Base-by-base conservation (phyloP, 495 filamentous ascomycete genomes). In the Articulospora tetracladia region DNA sequence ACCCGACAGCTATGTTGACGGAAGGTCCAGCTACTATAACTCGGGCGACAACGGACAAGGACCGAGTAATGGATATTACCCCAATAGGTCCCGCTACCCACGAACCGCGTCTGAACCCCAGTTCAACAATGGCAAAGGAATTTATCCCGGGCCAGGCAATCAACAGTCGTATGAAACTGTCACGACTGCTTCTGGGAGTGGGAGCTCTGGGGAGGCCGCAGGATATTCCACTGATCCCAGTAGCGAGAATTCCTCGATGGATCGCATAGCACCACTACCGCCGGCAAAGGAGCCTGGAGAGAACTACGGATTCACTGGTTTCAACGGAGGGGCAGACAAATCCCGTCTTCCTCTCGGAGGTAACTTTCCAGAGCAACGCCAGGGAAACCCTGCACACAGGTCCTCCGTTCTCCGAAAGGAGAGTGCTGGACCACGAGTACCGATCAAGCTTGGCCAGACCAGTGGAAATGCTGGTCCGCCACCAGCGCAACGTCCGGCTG, bases 221-320 rank as follows among this genome's bases (percentile, higher is more conserved):
- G 87, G 84, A n/a, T 90, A 92, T 68, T 87, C 86, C 46, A 95
- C 90, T 30, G 91, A 97, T 63, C 92, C 91, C 1, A 95, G 89
- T 70, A 94, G 90, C 59, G 85, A 95, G 60, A 95, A 96, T 73
- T 95, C 90, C 74, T 95, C 90, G 3, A 80, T 93, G 56, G 91
- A 96, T 62, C 86, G 89, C 53, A 73, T 85, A 24, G 79, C 83
- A 46, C 81, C 85, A 55, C 74, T 79, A 11, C 39, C n/a, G n/a
- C 75, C 83, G 2, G 81, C 86, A 66, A 74, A 73, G n/a, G 77
- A 80, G 13, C 68, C 76, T 4, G 76, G 73, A 27, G 83, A 86
- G 50, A 72, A 62, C 25, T 86, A 87, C 63, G 84, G 83, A 30
- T 66, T 66, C 47, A 64, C 48, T 39, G 61, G 62, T n/a, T 68